phyloP scores from a whole-genome alignment of 139 green algal genomes.

The Ostreobium quekettii region DNA sequence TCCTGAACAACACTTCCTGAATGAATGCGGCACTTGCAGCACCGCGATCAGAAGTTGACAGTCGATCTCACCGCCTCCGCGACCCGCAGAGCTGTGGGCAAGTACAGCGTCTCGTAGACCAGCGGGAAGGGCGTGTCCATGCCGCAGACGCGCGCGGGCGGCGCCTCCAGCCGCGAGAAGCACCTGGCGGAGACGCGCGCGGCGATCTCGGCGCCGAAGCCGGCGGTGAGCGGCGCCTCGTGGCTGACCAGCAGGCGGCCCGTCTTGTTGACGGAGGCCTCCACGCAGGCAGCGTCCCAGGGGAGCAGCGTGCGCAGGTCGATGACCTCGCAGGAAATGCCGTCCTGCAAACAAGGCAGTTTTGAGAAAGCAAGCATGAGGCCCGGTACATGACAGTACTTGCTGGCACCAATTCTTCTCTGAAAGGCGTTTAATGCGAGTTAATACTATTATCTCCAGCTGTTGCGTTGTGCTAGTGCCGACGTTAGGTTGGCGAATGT shows the following conservation, averaged over 20 bases:
- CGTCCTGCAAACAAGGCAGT: no score
- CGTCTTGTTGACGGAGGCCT: conserved; percentile 42
- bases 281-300: conserved; percentile 52
- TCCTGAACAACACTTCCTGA: no score
- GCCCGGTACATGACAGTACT: no score
- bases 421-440: no score
- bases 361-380: no score
- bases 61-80: conserved; percentile 42
- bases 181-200: conserved; percentile 50
- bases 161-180: conserved; percentile 65
- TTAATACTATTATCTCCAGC: no score
- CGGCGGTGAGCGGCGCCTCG: conserved; percentile 77
- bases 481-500: no score
- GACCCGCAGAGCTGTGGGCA: conserved; percentile 52
- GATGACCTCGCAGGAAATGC: conserved; percentile 74
- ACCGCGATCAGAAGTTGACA: conserved; percentile 30
- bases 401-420: no score
- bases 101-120: conserved; percentile 65
- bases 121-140: conserved; percentile 88
- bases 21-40: no score
- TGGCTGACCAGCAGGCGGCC: conserved; percentile 74
- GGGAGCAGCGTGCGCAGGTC: conserved; percentile 81
- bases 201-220: conserved; percentile 81
- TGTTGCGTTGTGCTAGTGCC: no score
- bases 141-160: conserved; percentile 66